These are phyloP conservation scores for Naganishia antarctica DNA, from an alignment of 768 basidiomycete genomes.

Conservation along the genomic window DNA sequence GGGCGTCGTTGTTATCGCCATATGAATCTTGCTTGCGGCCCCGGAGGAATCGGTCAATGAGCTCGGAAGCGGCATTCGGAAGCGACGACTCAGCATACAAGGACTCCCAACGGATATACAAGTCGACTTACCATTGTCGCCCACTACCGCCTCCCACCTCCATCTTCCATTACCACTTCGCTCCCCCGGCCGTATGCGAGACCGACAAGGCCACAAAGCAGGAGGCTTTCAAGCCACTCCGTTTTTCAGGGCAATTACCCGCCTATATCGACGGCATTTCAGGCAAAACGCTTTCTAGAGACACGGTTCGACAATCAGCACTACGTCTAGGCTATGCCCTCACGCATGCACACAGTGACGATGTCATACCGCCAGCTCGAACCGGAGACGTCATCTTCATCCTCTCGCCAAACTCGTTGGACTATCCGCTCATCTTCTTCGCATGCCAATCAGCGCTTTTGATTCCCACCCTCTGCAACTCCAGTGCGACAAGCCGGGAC, in stretches of 20 bases:
- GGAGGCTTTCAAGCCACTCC: neutral
- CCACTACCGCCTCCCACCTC: slow-evolving; percentile 24
- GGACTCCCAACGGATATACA: slow-evolving; percentile 5
- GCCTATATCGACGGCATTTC: slow-evolving; percentile 24
- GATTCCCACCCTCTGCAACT: slow-evolving; percentile 68
- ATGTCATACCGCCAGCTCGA: slow-evolving; percentile 41
- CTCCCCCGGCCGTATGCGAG: neutral
- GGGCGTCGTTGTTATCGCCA: no score
- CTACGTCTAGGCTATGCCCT: slow-evolving; percentile 20
- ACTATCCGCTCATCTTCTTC: slow-evolving; percentile 55
- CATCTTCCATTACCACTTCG: slow-evolving; percentile 27
- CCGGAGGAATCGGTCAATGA: no score
- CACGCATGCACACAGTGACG: neutral
- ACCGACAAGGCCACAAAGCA: neutral
- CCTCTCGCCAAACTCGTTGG: slow-evolving; percentile 61
- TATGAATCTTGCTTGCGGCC: no score
- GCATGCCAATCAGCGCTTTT: slow-evolving; percentile 60
- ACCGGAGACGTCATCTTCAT: slow-evolving; percentile 61
- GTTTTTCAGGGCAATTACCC: neutral
- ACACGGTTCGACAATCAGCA: neutral
- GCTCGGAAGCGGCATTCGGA: no score
- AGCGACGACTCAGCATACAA: no score
- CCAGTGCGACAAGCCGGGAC: slow-evolving; percentile 63
- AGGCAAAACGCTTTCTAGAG: slow-evolving; percentile 5
- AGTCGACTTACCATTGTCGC: slow-evolving; percentile 8